These are phyloP conservation scores for Litchi chinensis DNA, from an alignment of 345 rosid genomes.

Conservation along the genomic window DNA sequence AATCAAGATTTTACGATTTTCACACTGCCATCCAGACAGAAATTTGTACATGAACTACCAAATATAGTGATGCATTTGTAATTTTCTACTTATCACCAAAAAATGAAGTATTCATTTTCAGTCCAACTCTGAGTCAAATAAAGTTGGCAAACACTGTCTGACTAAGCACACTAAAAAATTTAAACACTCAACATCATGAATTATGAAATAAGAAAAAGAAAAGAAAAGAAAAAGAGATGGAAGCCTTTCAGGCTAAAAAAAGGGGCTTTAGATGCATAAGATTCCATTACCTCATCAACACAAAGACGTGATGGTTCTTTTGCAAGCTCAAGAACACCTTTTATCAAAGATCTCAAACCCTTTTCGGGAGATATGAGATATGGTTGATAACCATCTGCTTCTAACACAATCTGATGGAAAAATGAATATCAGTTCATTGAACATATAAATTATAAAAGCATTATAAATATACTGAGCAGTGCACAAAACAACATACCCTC, in stretches of 20 bases:
- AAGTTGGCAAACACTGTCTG: neutral
- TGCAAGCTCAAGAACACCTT: conserved; percentile 73
- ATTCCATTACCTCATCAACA: conserved; percentile 71
- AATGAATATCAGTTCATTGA: conserved; percentile 3
- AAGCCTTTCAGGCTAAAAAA: neutral
- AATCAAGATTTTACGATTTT: conserved; percentile 5
- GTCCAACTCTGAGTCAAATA: conserved; percentile 9
- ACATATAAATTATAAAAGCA: conserved; percentile 7
- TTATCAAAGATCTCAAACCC: conserved; percentile 78
- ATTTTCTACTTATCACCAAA: neutral
- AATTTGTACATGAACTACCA: neutral
- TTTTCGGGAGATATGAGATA: conserved; percentile 88
- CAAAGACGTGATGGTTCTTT: conserved; percentile 78
- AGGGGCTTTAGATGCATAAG: neutral
- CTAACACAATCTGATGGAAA: conserved; percentile 61
- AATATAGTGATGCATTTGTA: neutral
- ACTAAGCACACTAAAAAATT: neutral
- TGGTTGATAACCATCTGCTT: conserved; percentile 89
- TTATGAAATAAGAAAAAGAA: neutral
- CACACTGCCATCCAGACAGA: conserved; percentile 6
- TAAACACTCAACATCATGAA: neutral
- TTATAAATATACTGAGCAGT: neutral
- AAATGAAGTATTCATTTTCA: neutral
- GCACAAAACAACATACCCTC: conserved; percentile 29
- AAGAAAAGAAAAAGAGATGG: neutral